phyloP scores from a whole-genome alignment of 1,139 yeast species.

The Candida sanyaensis region DNA sequence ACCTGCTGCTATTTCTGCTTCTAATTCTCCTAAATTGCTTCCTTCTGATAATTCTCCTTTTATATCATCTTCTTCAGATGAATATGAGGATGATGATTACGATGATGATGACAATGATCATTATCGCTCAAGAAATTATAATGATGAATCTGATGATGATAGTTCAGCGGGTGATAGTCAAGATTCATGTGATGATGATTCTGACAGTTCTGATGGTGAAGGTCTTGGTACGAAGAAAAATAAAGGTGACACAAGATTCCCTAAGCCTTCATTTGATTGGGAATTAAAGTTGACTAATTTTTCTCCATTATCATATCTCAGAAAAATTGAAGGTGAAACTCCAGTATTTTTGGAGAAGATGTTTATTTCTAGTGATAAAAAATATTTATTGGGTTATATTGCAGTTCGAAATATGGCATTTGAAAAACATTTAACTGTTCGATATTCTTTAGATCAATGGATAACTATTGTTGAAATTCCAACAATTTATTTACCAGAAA shows the following conservation, averaged over 20 bases:
- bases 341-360: constrained; percentile 68
- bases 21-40: constrained; percentile 54
- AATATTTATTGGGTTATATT: constrained; percentile 65
- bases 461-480: constrained; percentile 67
- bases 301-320: constrained; percentile 37
- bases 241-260: constrained; percentile 26
- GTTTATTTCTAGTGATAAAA: constrained; percentile 58
- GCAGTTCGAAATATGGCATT: constrained; percentile 72
- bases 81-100: constrained; percentile 19
- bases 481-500: constrained; percentile 62
- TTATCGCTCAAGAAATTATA: neutral
- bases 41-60: constrained; percentile 14
- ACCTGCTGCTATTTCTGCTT: constrained; percentile 74
- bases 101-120: constrained; percentile 18
- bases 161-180: constrained; percentile 8
- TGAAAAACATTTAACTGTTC: constrained; percentile 60
- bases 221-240: constrained; percentile 11
- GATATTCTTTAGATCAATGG: constrained; percentile 77
- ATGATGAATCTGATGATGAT: constrained; percentile 6
- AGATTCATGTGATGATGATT: constrained; percentile 13
- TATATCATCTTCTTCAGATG: constrained; percentile 10
- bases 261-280: constrained; percentile 42
- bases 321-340: constrained; percentile 34
- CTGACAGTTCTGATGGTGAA: constrained; percentile 8
- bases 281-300: constrained; percentile 51